Percentiles rank a stretch among this genome's conserved stretches.
phyloP scores from a whole-genome alignment of 2,329 filamentous ascomycete genomes.

The Aspergillus transmontanensis region DNA sequence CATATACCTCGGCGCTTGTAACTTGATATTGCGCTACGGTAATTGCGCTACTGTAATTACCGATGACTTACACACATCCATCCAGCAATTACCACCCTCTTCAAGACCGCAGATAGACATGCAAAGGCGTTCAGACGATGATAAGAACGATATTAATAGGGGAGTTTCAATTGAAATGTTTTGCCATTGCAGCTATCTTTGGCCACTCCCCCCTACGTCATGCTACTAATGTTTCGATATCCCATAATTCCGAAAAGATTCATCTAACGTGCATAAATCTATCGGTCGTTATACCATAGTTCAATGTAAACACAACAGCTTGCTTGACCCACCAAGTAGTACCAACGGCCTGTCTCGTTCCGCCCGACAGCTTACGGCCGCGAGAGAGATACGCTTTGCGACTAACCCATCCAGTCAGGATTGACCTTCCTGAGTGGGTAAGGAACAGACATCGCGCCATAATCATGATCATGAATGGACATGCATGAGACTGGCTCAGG shows the following conservation, averaged over 20 bases:
- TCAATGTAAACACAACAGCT: background rate
- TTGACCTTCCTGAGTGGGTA: constrained; percentile 1
- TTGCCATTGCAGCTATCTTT: background rate
- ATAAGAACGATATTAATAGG: background rate
- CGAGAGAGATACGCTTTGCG: background rate
- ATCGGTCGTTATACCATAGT: background rate
- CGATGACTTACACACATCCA: background rate
- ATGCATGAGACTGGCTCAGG: background rate
- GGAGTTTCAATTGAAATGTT: background rate
- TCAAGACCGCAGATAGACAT: background rate
- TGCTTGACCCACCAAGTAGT: background rate
- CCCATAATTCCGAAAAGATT: background rate
- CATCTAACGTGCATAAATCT: background rate
- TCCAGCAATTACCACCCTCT: background rate
- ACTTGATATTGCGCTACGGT: constrained; percentile 11
- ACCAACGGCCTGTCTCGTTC: background rate
- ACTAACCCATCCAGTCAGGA: background rate
- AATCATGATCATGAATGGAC: background rate
- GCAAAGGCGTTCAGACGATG: background rate
- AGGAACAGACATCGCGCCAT: background rate
- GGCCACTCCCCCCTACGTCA: background rate
- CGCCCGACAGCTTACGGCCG: background rate
- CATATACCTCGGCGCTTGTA: constrained; percentile 16
- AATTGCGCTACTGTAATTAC: constrained; percentile 8
- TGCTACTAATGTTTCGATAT: background rate